phyloP scores from a whole-genome alignment of 2,329 filamentous ascomycete genomes.

The Nothopassalora personata region DNA sequence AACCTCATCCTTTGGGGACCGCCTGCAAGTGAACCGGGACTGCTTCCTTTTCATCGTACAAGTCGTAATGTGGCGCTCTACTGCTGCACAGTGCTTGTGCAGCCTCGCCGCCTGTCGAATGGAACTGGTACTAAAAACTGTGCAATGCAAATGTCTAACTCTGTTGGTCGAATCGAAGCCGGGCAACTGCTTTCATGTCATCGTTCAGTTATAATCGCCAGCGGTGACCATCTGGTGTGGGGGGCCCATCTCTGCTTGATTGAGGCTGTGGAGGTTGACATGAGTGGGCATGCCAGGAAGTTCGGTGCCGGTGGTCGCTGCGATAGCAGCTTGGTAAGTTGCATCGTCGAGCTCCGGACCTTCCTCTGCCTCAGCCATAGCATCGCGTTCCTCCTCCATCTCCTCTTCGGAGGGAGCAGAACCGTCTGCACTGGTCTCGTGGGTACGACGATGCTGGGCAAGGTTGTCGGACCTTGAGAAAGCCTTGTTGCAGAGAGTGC shows the following conservation, averaged over 20 bases:
- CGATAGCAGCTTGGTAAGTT: slow-evolving; percentile 25
- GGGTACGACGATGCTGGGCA: slow-evolving; percentile 82
- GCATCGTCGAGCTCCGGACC: slow-evolving; percentile 37
- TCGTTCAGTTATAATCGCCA: slow-evolving; percentile 37
- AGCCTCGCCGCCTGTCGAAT: neutral
- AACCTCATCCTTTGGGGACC: neutral
- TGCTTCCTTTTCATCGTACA: slow-evolving; percentile 11
- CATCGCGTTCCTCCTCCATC: slow-evolving; percentile 81
- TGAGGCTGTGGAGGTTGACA: slow-evolving; percentile 30
- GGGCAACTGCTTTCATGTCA: neutral
- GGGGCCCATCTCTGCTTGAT: slow-evolving; percentile 37
- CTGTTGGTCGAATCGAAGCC: neutral
- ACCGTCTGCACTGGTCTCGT: slow-evolving; percentile 66
- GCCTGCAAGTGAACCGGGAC: neutral
- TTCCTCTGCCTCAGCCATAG: slow-evolving; percentile 73
- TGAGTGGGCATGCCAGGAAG: slow-evolving; percentile 34
- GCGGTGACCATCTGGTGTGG: slow-evolving; percentile 41
- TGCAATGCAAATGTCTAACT: neutral
- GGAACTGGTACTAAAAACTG: neutral
- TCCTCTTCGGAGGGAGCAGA: slow-evolving; percentile 71
- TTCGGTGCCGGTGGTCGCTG: slow-evolving; percentile 25
- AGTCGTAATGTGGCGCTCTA: slow-evolving; percentile 9
- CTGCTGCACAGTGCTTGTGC: slow-evolving; percentile 7
- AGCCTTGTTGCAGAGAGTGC: slow-evolving; percentile 95
- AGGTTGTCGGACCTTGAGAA: slow-evolving; percentile 98